A percentile compares a stretch with the other conserved stretches of the same genome.
Conservation (phyloP, 768 basidiomycete species). For the Leccinum ochraceum region DNA sequence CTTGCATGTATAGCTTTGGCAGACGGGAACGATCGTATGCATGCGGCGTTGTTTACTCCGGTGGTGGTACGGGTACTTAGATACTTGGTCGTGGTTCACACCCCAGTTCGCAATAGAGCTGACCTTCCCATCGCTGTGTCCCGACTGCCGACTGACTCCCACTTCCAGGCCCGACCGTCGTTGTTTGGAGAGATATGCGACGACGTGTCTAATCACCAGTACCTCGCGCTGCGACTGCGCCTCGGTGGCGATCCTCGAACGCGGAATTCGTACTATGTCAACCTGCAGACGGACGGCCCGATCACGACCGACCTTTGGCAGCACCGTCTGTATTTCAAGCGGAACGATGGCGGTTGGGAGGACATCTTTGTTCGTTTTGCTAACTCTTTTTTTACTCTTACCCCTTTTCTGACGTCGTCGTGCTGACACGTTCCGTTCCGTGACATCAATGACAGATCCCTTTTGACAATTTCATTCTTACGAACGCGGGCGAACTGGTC, state of each 20-base stretch:
- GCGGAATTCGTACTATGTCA: conserved; percentile 87
- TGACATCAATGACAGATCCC: conserved; percentile 59
- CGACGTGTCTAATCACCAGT: conserved; percentile 81
- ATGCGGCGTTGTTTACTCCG: too few species aligned
- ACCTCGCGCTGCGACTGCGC: conserved; percentile 77
- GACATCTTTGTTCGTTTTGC: conserved; percentile 69
- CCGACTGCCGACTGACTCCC: not conserved
- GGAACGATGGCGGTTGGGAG: conserved; percentile 71
- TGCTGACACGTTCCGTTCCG: conserved; percentile 1
- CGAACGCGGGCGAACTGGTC: conserved; percentile 71
- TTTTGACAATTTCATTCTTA: conserved; percentile 71
- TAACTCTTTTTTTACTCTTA: not conserved
- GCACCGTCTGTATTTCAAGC: conserved; percentile 81
- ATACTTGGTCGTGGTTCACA: too few species aligned
- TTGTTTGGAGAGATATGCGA: conserved; percentile 85
- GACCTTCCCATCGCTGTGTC: not conserved
- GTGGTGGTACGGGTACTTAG: too few species aligned
- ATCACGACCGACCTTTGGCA: conserved; percentile 91
- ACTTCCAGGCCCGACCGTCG: conserved; percentile 65
- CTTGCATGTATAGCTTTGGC: conserved; percentile 17
- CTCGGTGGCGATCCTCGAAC: conserved; percentile 75
- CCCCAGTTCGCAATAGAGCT: not conserved
- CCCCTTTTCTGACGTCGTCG: not conserved
- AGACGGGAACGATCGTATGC: not conserved
- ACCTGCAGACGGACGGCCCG: conserved; percentile 86